Conservation (phyloP, 2,329 filamentous ascomycete species). For the Aspergillus vadensis region DNA sequence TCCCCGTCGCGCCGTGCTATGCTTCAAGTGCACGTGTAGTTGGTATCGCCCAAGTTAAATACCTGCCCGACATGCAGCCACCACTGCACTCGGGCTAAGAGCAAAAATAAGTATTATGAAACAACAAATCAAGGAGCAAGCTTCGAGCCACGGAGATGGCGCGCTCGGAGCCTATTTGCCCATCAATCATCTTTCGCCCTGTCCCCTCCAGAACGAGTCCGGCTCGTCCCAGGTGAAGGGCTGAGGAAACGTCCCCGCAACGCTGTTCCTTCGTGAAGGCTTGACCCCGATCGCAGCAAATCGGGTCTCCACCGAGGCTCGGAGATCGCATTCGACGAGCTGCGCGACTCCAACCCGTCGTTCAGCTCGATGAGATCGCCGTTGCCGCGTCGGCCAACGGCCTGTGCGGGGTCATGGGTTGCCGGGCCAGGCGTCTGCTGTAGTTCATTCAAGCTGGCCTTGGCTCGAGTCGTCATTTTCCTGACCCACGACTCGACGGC, state of each 20-base stretch:
- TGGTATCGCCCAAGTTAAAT: constrained; percentile 12
- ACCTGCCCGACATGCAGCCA: neutral
- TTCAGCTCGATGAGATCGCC: constrained; percentile 50
- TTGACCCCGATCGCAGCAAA: constrained; percentile 19
- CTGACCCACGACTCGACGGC: constrained; percentile 89
- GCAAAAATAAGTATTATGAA: constrained; percentile 6
- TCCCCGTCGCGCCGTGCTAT: constrained; percentile 23
- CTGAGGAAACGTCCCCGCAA: constrained; percentile 30
- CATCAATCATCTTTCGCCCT: constrained; percentile 35
- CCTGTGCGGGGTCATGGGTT: constrained; percentile 25
- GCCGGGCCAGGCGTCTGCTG: constrained; percentile 36
- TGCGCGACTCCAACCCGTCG: constrained; percentile 37
- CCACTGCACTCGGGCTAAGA: neutral
- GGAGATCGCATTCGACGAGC: constrained; percentile 22
- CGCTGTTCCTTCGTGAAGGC: constrained; percentile 21
- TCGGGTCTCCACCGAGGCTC: constrained; percentile 21
- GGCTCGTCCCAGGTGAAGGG: constrained; percentile 35
- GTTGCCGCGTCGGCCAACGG: constrained; percentile 32
- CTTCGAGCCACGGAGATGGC: constrained; percentile 8
- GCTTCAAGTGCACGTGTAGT: constrained; percentile 18
- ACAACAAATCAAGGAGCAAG: constrained; percentile 1
- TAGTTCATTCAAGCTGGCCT: constrained; percentile 42
- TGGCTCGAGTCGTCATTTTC: constrained; percentile 65
- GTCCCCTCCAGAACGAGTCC: constrained; percentile 35
- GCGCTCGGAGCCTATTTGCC: neutral